Percentiles rank a stretch among this genome's conserved stretches.
Conservation (phyloP, 1,139 yeast species). For the Lodderomyces parapsilosis region DNA sequence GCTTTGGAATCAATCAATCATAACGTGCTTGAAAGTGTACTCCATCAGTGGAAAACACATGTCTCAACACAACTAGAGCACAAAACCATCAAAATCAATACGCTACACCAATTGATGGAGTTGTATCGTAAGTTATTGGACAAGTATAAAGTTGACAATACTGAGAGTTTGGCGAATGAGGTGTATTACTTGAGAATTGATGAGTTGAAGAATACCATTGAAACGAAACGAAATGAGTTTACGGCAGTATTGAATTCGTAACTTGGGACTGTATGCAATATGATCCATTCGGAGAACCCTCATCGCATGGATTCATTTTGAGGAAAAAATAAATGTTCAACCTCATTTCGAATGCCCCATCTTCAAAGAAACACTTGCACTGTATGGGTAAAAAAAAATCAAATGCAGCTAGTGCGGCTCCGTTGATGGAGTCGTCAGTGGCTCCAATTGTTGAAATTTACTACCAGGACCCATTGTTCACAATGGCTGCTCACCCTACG, state of each 20-base stretch:
- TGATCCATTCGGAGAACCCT: neutral
- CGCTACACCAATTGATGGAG: conserved; percentile 16
- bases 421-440: conserved; percentile 35
- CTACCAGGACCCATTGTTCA: conserved; percentile 64
- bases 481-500: conserved; percentile 80
- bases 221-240: conserved; percentile 14
- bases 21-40: conserved; percentile 9
- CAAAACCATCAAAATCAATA: conserved; percentile 14
- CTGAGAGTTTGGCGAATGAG: conserved; percentile 22
- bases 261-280: neutral
- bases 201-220: conserved; percentile 17
- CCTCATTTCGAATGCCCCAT: too few relatives aligned
- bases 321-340: neutral
- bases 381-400: conserved; percentile 35
- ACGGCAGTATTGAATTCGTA: conserved; percentile 5
- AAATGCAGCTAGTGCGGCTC: conserved; percentile 29
- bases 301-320: neutral
- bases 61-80: conserved; percentile 14
- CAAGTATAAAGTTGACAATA: conserved; percentile 15
- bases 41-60: conserved; percentile 19
- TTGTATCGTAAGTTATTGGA: conserved; percentile 17
- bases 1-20: conserved; percentile 14
- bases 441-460: conserved; percentile 54
- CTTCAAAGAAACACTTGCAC: too few relatives aligned
- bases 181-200: conserved; percentile 19